Conservation (phyloP, 2,329 filamentous ascomycete genomes). For the Penicillium concentricum region DNA sequence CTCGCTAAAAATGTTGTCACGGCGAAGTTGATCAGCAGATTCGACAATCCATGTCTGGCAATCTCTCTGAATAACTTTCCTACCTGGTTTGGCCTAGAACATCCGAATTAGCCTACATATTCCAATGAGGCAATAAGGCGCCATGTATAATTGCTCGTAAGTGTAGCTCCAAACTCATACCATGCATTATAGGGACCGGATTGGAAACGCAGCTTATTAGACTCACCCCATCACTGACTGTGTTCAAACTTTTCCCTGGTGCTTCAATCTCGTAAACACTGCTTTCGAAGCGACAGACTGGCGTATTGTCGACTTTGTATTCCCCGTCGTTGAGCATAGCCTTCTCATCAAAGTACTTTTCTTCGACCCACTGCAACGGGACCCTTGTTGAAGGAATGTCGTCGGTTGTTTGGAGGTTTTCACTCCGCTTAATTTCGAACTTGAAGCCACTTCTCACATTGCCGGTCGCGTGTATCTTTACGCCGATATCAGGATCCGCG, state of each 20-base stretch:
- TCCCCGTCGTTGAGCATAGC: slow-evolving; percentile 28
- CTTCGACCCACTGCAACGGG: slow-evolving; percentile 34
- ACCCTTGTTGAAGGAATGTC: slow-evolving; percentile 22
- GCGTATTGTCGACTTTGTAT: slow-evolving; percentile 17
- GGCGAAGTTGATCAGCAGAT: slow-evolving; percentile 30
- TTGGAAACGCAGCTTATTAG: background rate
- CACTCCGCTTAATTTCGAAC: slow-evolving; percentile 31
- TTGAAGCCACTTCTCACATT: slow-evolving; percentile 34
- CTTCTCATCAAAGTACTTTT: slow-evolving; percentile 21
- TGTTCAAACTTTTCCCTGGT: background rate
- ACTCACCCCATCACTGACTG: slow-evolving; percentile 7
- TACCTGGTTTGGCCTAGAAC: background rate
- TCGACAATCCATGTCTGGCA: slow-evolving; percentile 42
- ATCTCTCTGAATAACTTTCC: slow-evolving; percentile 30
- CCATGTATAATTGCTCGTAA: too few species aligned
- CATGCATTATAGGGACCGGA: background rate
- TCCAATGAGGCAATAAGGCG: too few species aligned
- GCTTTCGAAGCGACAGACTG: slow-evolving; percentile 30
- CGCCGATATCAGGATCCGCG: slow-evolving; percentile 19
- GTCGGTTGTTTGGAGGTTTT: slow-evolving; percentile 17
- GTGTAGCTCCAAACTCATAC: too few species aligned
- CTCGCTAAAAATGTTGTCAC: slow-evolving; percentile 26
- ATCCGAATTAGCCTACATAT: background rate
- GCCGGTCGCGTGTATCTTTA: slow-evolving; percentile 31
- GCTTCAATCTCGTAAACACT: slow-evolving; percentile 14